A percentile compares a stretch with the other conserved stretches of the same genome.
These are phyloP conservation scores for Ambrosia artemisiifolia DNA, from an alignment of 129 eudicot species.

Conservation along the genomic window DNA sequence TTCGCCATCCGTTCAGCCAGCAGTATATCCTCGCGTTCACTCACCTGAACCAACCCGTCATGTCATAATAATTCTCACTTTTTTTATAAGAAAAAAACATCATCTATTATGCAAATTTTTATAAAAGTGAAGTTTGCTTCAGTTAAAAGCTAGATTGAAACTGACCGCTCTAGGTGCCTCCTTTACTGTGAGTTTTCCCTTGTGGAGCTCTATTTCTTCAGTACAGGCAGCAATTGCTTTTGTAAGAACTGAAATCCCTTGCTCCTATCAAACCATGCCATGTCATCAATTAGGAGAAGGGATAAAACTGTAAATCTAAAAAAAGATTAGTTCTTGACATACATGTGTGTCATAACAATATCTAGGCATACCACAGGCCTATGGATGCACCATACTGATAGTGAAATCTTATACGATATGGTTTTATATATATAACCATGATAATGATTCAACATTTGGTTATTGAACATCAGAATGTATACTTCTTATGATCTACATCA, in stretches of 20 bases:
- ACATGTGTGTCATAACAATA: background rate
- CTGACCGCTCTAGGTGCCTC: slow-evolving; percentile 82
- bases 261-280: slow-evolving; percentile 49
- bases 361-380: background rate
- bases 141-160: background rate
- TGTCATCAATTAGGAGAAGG: background rate
- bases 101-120: background rate
- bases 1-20: slow-evolving; percentile 77
- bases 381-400: background rate
- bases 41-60: slow-evolving; percentile 57
- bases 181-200: slow-evolving; percentile 74
- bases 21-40: slow-evolving; percentile 89
- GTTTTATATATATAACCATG: background rate
- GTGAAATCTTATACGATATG: background rate
- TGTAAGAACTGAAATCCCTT: slow-evolving; percentile 69
- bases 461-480: background rate
- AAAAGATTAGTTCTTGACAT: background rate
- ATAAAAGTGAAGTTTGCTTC: background rate
- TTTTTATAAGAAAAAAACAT: too few relatives aligned
- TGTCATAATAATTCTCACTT: background rate
- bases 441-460: background rate
- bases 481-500: background rate
- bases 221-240: slow-evolving; percentile 80
- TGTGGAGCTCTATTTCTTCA: slow-evolving; percentile 64
- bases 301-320: background rate